Evolutionary conservation across 352 stramenopile genomes (phyloP).

Genomic region (Globisporangium rhizosaccharum): DNA sequence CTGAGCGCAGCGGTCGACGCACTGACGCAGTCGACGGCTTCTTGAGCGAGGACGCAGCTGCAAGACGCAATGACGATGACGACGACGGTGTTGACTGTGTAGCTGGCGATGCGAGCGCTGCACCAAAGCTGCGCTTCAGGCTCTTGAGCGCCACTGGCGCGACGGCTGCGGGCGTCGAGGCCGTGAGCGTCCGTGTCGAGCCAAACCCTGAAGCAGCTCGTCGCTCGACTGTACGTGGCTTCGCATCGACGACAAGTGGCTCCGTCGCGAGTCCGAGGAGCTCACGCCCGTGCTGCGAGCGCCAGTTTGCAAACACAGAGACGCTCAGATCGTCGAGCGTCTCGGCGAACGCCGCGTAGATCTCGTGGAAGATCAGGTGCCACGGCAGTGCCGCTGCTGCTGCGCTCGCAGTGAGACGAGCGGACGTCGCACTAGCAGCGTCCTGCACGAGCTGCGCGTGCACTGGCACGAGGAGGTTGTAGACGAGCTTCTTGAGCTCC

Average conservation of each 20-base stretch:
- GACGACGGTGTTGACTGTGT: neutral
- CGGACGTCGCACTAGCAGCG: neutral
- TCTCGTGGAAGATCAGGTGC: slow-evolving; percentile 47
- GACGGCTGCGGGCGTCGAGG: slow-evolving; percentile 5
- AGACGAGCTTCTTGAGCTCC: slow-evolving; percentile 65
- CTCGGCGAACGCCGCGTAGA: slow-evolving; percentile 62
- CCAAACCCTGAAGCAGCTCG: neutral
- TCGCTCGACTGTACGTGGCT: neutral
- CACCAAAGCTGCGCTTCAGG: slow-evolving; percentile 36
- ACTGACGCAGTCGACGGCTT: neutral
- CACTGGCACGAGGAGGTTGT: slow-evolving; percentile 40
- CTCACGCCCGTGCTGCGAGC: slow-evolving; percentile 13
- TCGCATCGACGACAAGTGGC: neutral
- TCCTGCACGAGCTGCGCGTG: slow-evolving; percentile 31
- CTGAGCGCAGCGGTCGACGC: slow-evolving; percentile 2
- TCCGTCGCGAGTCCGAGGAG: neutral
- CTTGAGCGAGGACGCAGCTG: neutral
- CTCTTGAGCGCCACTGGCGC: slow-evolving; percentile 25
- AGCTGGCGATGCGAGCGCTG: neutral
- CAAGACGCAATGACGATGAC: neutral
- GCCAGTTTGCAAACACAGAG: slow-evolving; percentile 30
- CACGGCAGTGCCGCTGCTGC: slow-evolving; percentile 33
- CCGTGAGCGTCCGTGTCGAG: neutral
- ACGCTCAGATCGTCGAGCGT: slow-evolving; percentile 42
- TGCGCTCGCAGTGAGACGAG: neutral